A percentile compares a stretch with the other conserved stretches of the same genome.
Conservation (phyloP, 192 early-diverging fungal genomes). For the Haplosporangium gracile region DNA sequence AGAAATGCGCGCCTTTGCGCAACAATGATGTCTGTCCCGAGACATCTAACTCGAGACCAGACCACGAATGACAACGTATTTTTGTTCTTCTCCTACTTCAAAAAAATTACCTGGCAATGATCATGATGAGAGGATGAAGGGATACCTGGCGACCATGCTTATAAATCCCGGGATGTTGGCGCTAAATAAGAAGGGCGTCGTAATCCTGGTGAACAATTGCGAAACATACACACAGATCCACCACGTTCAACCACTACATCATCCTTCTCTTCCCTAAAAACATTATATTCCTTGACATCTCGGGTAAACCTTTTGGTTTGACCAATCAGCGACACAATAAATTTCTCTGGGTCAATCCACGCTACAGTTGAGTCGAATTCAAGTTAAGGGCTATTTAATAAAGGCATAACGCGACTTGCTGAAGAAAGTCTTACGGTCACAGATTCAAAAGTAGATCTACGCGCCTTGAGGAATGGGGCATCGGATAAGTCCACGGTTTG, state of each 20-base stretch:
- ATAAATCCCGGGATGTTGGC: too few relatives aligned
- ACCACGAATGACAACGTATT: neutral
- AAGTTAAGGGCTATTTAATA: too few relatives aligned
- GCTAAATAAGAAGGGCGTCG: too few relatives aligned
- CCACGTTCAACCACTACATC: neutral
- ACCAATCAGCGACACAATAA: neutral
- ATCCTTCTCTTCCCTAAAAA: neutral
- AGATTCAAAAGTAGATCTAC: neutral
- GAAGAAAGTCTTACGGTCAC: too few relatives aligned
- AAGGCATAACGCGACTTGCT: too few relatives aligned
- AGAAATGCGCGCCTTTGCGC: neutral
- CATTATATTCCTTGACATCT: neutral
- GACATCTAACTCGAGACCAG: neutral
- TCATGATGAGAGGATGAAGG: neutral
- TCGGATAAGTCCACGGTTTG: conserved; percentile 26
- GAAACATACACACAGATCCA: too few relatives aligned
- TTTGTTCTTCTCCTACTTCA: neutral
- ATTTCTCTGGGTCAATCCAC: neutral
- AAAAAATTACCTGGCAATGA: too few relatives aligned
- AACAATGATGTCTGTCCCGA: neutral
- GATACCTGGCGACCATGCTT: neutral
- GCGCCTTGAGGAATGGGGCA: conserved; percentile 30
- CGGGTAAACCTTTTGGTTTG: neutral
- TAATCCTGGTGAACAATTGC: too few relatives aligned
- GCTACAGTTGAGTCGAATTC: too few relatives aligned